These are phyloP conservation scores for Fusarium tupiense DNA, from an alignment of 2,329 filamentous ascomycete species.

Conservation along the genomic window DNA sequence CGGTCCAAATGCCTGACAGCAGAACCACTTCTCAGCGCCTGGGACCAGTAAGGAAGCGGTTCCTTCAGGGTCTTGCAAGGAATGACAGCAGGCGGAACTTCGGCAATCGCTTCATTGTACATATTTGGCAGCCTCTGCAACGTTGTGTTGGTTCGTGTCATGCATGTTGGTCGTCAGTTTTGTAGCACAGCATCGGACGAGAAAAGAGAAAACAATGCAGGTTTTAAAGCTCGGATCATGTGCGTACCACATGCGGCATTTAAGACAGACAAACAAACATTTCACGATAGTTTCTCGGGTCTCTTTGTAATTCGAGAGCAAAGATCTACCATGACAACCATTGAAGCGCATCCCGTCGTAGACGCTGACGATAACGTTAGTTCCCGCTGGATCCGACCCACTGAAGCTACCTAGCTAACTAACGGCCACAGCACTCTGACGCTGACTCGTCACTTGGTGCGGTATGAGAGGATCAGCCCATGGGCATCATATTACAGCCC, in stretches of 20 bases:
- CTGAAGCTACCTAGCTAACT: background rate
- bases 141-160: background rate
- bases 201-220: conserved; percentile 13
- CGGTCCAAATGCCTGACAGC: background rate
- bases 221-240: background rate
- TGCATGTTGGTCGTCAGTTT: background rate
- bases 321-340: conserved; percentile 7
- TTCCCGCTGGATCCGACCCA: background rate
- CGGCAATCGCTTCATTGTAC: background rate
- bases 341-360: conserved; percentile 9
- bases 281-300: background rate
- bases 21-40: background rate
- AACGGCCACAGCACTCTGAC: background rate
- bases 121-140: background rate
- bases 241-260: conserved; percentile 1
- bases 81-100: background rate
- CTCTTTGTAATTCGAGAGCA: background rate
- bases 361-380: conserved; percentile 7
- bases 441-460: background rate
- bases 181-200: background rate
- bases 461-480: background rate
- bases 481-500: too few relatives aligned
- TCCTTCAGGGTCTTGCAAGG: background rate
- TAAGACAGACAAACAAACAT: background rate
- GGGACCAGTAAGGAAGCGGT: background rate